Evolutionary conservation across 208 protist genomes (phyloP).

Genomic region (Leishmania gerbilli): DNA sequence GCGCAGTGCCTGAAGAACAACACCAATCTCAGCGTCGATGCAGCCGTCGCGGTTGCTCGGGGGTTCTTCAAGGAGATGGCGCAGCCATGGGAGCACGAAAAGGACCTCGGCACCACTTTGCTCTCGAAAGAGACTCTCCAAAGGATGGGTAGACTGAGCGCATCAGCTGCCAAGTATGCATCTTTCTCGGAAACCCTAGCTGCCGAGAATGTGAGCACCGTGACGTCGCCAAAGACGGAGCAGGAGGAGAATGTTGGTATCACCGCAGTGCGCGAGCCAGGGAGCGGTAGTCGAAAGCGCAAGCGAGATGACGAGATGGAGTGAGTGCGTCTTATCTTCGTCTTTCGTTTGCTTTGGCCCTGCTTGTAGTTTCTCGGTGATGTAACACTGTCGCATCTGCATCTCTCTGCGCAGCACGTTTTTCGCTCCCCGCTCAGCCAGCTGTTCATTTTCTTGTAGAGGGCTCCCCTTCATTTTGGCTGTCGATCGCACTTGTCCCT

Average conservation of each 20-base stretch:
- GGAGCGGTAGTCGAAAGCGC: slow-evolving; percentile 38
- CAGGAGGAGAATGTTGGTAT: slow-evolving; percentile 36
- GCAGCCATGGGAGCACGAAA: slow-evolving; percentile 91
- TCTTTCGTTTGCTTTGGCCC: not conserved
- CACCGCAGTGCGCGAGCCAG: slow-evolving; percentile 55
- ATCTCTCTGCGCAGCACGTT: not conserved
- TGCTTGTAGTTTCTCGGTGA: too few relatives aligned
- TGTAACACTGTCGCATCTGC: not conserved
- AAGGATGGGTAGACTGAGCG: slow-evolving; percentile 40
- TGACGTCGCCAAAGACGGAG: not conserved
- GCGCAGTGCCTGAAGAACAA: slow-evolving; percentile 90
- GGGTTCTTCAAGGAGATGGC: slow-evolving; percentile 96
- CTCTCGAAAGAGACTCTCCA: slow-evolving; percentile 56
- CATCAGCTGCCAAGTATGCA: slow-evolving; percentile 30
- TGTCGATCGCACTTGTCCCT: too few relatives aligned
- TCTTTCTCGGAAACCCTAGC: not conserved
- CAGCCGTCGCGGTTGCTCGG: slow-evolving; percentile 86
- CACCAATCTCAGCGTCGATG: slow-evolving; percentile 90
- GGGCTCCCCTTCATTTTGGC: too few relatives aligned
- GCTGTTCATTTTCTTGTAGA: not conserved
- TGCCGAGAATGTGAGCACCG: slow-evolving; percentile 1
- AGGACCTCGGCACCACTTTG: slow-evolving; percentile 87
- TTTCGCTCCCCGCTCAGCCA: not conserved
- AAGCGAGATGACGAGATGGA: slow-evolving; percentile 8
- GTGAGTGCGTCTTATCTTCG: not conserved